Evolutionary conservation across 1,284 basidiomycete species (phyloP), one percentile per base, ranked within the genome.

Genomic region (Earliella scabrosa): DNA sequence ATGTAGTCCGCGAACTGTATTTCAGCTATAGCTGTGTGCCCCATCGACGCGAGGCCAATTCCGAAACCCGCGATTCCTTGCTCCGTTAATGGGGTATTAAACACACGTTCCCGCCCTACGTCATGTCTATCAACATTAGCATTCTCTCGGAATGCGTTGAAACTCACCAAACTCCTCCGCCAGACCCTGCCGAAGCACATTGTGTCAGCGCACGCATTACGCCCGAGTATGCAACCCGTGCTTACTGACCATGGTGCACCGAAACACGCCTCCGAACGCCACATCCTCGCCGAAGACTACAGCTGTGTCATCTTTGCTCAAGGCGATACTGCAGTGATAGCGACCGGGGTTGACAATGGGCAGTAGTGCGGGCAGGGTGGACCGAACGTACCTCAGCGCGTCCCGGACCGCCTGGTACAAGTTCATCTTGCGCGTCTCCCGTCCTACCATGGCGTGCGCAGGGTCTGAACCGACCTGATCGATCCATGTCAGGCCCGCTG

Each of bases 31-130:
- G 95, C 93, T 3, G 93, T 95, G 52, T 95, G 93, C 0, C 95
- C 95, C 86, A 97, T 96, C 14, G 90, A 81, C 0, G 96, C 94
- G 55, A 97, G 72, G 3, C 96, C 95, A 48, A 98, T 95, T 0
- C 90, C 95, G 65, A 98, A 97, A 8, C 95, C 95, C 40, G 92
- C 94, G 52, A 98, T 97, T 5, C 95, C 95, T 73, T 98, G 94
- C 69, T 97, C 95, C 0, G 93, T 95, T 51, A 97, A 72, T 5
- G 95, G 94, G 0, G 95, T 97, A 72, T 97, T 97, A 75, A 97
- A 97, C n/a, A 97, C 93, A 39, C 95, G 85, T 73, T 95, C 93
- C 46, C 87, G 83, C 34, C 94, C 92, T 94, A 65, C 20, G 20
- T 21, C 21, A 11, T 7, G 16, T 14, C 35, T 13, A 46, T 50